phyloP scores from a whole-genome alignment of 345 rosid genomes.

The Gossypium australe region DNA sequence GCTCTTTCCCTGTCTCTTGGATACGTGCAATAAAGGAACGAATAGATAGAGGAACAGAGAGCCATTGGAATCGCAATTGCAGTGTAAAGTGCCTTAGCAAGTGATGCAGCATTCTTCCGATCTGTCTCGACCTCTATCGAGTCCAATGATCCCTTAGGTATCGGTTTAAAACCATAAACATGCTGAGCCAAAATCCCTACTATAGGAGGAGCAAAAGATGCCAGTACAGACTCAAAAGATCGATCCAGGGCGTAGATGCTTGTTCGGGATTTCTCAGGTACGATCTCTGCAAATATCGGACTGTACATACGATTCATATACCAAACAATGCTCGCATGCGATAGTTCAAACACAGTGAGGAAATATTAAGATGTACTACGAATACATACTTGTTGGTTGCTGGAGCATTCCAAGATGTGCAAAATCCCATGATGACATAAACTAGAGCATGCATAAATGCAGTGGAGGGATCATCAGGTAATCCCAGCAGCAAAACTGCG shows the following conservation, averaged over 20 bases:
- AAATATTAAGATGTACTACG: too few species aligned
- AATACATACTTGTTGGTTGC: constrained; percentile 56
- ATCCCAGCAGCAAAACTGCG: constrained; percentile 44
- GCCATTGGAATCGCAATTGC: constrained; percentile 79
- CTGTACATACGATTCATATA: constrained; percentile 32
- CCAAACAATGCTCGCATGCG: not conserved
- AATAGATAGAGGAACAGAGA: constrained; percentile 68
- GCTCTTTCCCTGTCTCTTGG: constrained; percentile 78
- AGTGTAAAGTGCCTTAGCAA: constrained; percentile 74
- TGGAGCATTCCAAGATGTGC: constrained; percentile 53
- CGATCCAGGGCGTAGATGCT: constrained; percentile 78
- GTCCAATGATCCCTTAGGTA: constrained; percentile 40
- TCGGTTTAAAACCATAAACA: constrained; percentile 71
- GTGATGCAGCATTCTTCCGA: constrained; percentile 65
- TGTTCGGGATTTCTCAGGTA: constrained; percentile 73
- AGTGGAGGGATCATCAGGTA: constrained; percentile 58
- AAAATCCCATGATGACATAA: constrained; percentile 49
- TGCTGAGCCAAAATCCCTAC: constrained; percentile 80
- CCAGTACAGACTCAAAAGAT: constrained; percentile 69
- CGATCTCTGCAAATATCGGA: constrained; percentile 91
- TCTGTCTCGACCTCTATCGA: constrained; percentile 51
- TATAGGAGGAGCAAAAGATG: constrained; percentile 85
- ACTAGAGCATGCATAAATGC: constrained; percentile 48
- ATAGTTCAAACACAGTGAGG: too few species aligned
- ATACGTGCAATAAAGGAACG: constrained; percentile 66